A percentile compares a stretch with the other conserved stretches of the same genome.
Conservation (phyloP, 2,329 filamentous ascomycete genomes). For the Boeremia lycopersici region DNA sequence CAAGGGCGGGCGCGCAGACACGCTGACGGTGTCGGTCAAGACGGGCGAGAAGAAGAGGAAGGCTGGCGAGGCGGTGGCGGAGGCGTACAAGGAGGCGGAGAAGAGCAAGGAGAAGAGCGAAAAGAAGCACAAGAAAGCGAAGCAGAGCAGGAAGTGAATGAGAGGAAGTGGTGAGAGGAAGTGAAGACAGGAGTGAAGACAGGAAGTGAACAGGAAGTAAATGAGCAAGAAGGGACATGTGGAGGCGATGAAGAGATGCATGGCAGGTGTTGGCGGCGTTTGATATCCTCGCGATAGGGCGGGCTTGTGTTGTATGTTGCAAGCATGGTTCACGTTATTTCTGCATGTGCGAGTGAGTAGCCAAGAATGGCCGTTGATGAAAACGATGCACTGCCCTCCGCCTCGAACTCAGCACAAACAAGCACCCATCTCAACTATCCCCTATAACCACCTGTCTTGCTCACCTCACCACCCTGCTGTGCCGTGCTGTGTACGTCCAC, state of each 20-base stretch:
- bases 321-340: background rate
- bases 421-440: too few species aligned
- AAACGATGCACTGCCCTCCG: too few species aligned
- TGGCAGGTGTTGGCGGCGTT: slow-evolving; percentile 4
- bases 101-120: slow-evolving; percentile 45
- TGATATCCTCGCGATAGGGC: slow-evolving; percentile 13
- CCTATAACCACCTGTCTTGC: too few species aligned
- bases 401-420: too few species aligned
- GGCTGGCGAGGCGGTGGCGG: slow-evolving; percentile 61
- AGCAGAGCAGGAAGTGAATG: slow-evolving; percentile 14
- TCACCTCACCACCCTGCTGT: too few species aligned
- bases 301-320: background rate
- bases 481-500: too few species aligned
- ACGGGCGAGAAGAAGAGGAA: slow-evolving; percentile 78
- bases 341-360: slow-evolving; percentile 4
- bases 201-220: slow-evolving; percentile 18
- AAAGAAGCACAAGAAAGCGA: slow-evolving; percentile 40
- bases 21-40: slow-evolving; percentile 79
- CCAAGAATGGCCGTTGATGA: too few species aligned
- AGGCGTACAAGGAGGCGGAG: slow-evolving; percentile 51
- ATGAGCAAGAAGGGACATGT: background rate
- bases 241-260: background rate
- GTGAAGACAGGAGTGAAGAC: too few species aligned
- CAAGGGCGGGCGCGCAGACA: slow-evolving; percentile 53
- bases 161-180: too few species aligned